Evolutionary conservation across 75 land plant species (phyloP).

Genomic region (Cryptomeria japonica): DNA sequence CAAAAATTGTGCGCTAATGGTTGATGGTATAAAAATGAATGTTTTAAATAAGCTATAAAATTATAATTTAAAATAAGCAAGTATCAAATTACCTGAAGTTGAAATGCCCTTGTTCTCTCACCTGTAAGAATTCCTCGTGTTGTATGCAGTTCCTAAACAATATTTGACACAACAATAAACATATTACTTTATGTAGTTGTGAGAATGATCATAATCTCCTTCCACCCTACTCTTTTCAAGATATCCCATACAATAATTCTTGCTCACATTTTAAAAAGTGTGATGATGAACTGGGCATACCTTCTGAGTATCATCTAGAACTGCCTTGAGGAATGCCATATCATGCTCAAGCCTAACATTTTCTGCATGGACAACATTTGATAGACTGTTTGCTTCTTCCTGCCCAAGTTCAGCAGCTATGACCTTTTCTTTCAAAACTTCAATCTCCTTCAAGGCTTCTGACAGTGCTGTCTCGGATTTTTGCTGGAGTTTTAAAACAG

Average conservation of each 20-base stretch:
- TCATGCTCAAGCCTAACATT: conserved; percentile 95
- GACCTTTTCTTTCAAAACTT: conserved; percentile 65
- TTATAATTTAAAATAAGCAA: not conserved
- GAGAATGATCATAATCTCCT: not conserved
- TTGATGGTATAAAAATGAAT: not conserved
- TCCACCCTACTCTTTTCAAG: not conserved
- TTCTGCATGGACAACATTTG: conserved; percentile 93
- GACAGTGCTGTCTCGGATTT: conserved; percentile 61
- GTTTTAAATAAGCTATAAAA: not conserved
- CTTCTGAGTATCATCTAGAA: conserved; percentile 96
- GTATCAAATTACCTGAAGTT: conserved; percentile 71
- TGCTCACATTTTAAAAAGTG: not conserved
- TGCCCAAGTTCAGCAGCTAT: conserved; percentile 66
- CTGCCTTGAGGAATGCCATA: conserved; percentile 92
- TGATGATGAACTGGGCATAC: conserved; percentile 21
- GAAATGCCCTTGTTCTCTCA: conserved; percentile 90
- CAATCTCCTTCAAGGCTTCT: conserved; percentile 63
- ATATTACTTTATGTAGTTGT: not conserved
- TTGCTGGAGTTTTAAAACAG: conserved; percentile 47
- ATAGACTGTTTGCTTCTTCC: conserved; percentile 85
- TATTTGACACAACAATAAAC: not conserved
- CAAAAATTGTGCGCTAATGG: not conserved
- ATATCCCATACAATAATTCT: not conserved
- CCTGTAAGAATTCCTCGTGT: conserved; percentile 85
- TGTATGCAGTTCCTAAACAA: conserved; percentile 81